phyloP scores from a whole-genome alignment of 495 filamentous ascomycete genomes.

The Darksidea phi region DNA sequence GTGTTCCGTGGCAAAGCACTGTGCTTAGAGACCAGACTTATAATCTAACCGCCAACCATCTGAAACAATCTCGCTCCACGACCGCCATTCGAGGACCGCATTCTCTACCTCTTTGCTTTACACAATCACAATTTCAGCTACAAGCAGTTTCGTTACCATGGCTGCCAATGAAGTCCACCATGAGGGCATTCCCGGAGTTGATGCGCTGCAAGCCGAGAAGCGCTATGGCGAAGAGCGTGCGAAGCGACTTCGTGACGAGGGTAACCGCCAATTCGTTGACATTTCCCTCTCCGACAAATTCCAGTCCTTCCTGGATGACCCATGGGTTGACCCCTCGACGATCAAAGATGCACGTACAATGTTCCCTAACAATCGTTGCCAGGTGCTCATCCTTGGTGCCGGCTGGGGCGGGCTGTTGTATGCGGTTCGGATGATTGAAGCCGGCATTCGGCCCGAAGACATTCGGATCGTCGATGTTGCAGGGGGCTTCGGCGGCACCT shows the following conservation, averaged over 20 bases:
- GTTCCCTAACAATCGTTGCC: conserved; percentile 37
- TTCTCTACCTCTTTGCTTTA: too few species aligned
- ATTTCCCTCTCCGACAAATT: conserved; percentile 19
- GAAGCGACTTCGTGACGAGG: conserved; percentile 30
- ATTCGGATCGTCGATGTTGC: conserved; percentile 52
- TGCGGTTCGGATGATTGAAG: conserved; percentile 53
- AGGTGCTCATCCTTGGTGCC: conserved; percentile 46
- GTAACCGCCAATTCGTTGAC: conserved; percentile 27
- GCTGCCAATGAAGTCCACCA: too few species aligned
- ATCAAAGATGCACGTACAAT: conserved; percentile 39
- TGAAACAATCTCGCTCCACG: too few species aligned
- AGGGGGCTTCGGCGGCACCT: conserved; percentile 55
- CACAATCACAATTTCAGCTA: too few species aligned
- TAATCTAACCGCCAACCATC: too few species aligned
- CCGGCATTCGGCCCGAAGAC: conserved; percentile 47
- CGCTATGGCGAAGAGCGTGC: conserved; percentile 29
- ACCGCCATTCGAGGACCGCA: too few species aligned
- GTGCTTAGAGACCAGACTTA: too few species aligned
- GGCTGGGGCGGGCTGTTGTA: conserved; percentile 53
- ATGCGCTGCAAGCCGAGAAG: conserved; percentile 5
- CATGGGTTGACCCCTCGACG: conserved; percentile 48
- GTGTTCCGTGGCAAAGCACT: too few species aligned
- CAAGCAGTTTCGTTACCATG: too few species aligned
- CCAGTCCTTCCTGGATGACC: conserved; percentile 28
- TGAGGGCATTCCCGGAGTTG: conserved; percentile 1